These are phyloP conservation scores for Bolboschoenoplectus hybrid DNA, from an alignment of 202 grass and related monocot genomes.

Conservation along the genomic window DNA sequence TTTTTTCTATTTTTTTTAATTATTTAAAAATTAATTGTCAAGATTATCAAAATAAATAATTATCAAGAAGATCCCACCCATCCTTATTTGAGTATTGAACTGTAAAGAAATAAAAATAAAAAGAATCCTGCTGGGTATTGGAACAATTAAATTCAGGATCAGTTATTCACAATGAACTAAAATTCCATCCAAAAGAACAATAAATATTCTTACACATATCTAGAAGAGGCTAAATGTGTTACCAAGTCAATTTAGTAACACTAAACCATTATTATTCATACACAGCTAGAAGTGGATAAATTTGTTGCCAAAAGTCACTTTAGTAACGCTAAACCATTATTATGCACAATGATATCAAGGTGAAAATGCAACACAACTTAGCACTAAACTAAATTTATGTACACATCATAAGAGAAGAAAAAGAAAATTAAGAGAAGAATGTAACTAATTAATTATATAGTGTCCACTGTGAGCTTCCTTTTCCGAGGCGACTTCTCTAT, in stretches of 20 bases:
- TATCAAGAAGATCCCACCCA: no score
- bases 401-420: background rate
- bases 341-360: slow-evolving; percentile 33
- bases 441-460: slow-evolving; percentile 58
- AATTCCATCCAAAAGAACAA: background rate
- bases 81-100: background rate
- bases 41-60: no score
- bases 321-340: slow-evolving; percentile 13
- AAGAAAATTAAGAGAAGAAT: slow-evolving; percentile 15
- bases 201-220: background rate
- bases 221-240: background rate
- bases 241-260: background rate
- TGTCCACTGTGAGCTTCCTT: slow-evolving; percentile 80
- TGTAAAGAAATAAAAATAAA: background rate
- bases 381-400: slow-evolving; percentile 30
- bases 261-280: slow-evolving; percentile 21
- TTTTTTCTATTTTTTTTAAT: no score
- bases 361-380: slow-evolving; percentile 14
- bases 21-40: no score
- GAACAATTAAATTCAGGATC: background rate
- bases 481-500: slow-evolving; percentile 75
- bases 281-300: background rate
- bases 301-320: background rate
- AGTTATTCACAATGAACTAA: background rate
- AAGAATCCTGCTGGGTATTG: background rate